phyloP scores from a whole-genome alignment of 2,329 filamentous ascomycete genomes.

The Helotiales sp. region DNA sequence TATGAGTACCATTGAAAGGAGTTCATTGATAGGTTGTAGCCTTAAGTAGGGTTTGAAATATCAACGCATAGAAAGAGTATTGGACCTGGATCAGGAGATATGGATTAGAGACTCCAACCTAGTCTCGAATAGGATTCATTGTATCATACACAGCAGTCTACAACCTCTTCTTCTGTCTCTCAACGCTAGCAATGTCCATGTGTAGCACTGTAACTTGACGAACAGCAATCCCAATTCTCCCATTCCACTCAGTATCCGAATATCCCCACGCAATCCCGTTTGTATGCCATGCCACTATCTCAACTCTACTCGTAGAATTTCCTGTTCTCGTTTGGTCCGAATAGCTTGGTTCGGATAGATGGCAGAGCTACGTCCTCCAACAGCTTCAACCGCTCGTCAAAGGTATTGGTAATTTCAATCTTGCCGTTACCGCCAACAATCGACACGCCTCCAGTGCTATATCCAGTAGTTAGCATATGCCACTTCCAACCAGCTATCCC shows the following conservation, averaged over 20 bases:
- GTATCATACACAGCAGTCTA: conserved; percentile 41
- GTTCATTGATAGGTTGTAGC: neutral
- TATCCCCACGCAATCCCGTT: neutral
- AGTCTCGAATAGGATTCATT: conserved; percentile 28
- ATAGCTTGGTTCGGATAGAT: conserved; percentile 81
- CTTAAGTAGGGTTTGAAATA: neutral
- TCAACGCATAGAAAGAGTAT: neutral
- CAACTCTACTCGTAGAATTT: conserved; percentile 83
- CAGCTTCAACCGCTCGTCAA: conserved; percentile 86
- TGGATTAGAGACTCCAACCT: conserved; percentile 7
- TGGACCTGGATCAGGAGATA: neutral
- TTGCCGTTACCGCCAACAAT: conserved; percentile 85
- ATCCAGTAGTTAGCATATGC: conserved; percentile 22
- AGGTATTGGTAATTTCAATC: conserved; percentile 98
- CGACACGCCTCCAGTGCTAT: conserved; percentile 80
- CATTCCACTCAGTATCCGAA: neutral
- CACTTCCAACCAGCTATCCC: neutral
- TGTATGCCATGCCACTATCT: neutral
- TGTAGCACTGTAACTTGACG: conserved; percentile 5
- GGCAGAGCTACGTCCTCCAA: conserved; percentile 86
- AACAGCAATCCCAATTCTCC: neutral
- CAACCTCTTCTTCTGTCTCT: neutral
- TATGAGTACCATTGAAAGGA: neutral
- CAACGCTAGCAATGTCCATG: conserved; percentile 1
- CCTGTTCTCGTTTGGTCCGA: conserved; percentile 93